phyloP scores from a whole-genome alignment of 805 yeast genomes.

The Nakazawaea ambrosiae region DNA sequence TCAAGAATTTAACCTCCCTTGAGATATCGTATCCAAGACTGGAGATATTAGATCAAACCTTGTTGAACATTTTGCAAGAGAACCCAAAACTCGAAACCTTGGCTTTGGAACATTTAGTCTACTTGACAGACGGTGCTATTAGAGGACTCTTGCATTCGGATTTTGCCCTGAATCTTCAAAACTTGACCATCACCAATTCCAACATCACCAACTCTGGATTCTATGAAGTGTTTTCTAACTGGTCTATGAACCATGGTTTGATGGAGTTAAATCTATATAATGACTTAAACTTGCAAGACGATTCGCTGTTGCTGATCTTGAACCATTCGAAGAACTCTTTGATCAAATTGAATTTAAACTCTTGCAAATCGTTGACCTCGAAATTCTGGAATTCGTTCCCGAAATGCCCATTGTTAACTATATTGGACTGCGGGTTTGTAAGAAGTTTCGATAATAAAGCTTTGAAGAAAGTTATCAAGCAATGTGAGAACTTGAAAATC shows the following conservation, averaged over 20 bases:
- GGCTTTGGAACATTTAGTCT: conserved; percentile 66
- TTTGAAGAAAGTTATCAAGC: conserved; percentile 46
- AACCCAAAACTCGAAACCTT: conserved; percentile 58
- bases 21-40: conserved; percentile 69
- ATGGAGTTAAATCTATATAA: conserved; percentile 54
- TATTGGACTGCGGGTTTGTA: conserved; percentile 75
- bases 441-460: conserved; percentile 66
- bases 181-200: conserved; percentile 1
- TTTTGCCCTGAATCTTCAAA: conserved; percentile 14
- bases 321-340: conserved; percentile 59
- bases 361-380: conserved; percentile 51
- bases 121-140: conserved; percentile 57
- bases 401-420: conserved; percentile 52
- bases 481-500: conserved; percentile 55
- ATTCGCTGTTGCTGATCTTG: conserved; percentile 51
- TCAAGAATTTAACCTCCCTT: conserved; percentile 46
- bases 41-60: conserved; percentile 58
- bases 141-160: conserved; percentile 3
- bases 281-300: conserved; percentile 60
- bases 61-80: conserved; percentile 52
- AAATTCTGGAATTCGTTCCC: conserved; percentile 34
- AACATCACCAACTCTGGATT: conserved; percentile 43
- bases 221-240: conserved; percentile 46
- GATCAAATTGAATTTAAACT: conserved; percentile 66
- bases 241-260: conserved; percentile 53